Percentiles rank a stretch among this genome's conserved stretches.
Evolutionary conservation across 768 basidiomycete genomes (phyloP).

Genomic region (Tephrocybe sp.): DNA sequence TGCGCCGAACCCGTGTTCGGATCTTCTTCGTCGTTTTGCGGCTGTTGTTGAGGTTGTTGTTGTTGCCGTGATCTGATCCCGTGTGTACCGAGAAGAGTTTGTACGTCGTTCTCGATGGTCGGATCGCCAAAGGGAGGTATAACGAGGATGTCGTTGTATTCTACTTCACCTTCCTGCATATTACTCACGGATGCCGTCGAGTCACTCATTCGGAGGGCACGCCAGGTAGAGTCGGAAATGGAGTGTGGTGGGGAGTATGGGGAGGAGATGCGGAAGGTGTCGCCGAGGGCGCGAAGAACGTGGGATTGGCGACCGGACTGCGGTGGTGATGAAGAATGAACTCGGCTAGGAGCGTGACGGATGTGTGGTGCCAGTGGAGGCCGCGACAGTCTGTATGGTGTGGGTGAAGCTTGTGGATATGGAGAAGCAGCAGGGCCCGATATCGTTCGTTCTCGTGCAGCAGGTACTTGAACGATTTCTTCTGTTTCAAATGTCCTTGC

Average conservation of each 20-base stretch:
- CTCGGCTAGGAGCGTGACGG: constrained; percentile 5
- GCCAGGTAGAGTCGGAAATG: constrained; percentile 45
- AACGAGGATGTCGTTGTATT: constrained; percentile 50
- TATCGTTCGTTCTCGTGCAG: constrained; percentile 21
- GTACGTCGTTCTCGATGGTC: constrained; percentile 54
- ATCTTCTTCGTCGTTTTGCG: constrained; percentile 18
- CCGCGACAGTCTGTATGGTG: constrained; percentile 3
- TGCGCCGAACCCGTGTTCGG: constrained; percentile 28
- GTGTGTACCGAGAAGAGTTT: constrained; percentile 50
- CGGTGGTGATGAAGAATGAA: constrained; percentile 1
- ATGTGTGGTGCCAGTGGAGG: constrained; percentile 5
- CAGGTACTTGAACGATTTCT: constrained; percentile 61
- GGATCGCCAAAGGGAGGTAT: constrained; percentile 56
- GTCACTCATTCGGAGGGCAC: constrained; percentile 30
- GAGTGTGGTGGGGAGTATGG: constrained; percentile 40
- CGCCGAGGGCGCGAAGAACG: constrained; percentile 51
- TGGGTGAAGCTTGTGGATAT: constrained; percentile 4
- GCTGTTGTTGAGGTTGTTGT: constrained; percentile 18
- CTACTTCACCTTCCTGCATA: constrained; percentile 22
- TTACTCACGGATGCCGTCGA: constrained; percentile 3
- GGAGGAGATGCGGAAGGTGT: constrained; percentile 53
- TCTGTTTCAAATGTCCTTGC: constrained; percentile 82
- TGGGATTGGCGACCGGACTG: constrained; percentile 19
- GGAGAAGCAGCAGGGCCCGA: constrained; percentile 10
- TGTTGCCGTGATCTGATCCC: constrained; percentile 36